Evolutionary conservation across 2,329 filamentous ascomycete genomes (phyloP).

Genomic region (Colletotrichum aenigma): DNA sequence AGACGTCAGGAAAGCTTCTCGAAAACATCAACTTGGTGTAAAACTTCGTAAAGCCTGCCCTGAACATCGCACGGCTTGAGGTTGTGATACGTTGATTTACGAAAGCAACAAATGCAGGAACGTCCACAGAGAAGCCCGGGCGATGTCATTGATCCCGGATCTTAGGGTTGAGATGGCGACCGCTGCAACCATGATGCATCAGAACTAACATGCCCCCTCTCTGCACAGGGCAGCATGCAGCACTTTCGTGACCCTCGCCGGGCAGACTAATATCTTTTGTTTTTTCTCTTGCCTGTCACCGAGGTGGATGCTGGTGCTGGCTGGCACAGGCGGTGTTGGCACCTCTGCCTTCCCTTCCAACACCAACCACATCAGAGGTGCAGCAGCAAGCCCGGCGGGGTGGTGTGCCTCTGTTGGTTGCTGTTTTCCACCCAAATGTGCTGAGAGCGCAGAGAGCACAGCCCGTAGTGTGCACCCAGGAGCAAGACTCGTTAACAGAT

Average conservation of each 20-base stretch:
- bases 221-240: neutral
- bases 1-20: neutral
- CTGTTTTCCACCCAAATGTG: neutral
- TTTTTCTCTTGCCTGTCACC: neutral
- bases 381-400: neutral
- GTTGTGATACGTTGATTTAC: constrained; percentile 14
- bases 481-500: neutral
- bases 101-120: neutral
- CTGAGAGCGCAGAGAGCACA: neutral
- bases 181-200: neutral
- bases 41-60: neutral
- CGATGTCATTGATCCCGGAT: neutral
- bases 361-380: neutral
- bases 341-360: neutral
- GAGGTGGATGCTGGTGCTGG: neutral
- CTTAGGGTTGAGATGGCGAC: neutral
- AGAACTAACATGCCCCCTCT: neutral
- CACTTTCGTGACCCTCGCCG: neutral
- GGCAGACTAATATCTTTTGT: neutral
- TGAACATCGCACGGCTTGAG: neutral
- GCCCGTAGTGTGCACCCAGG: neutral
- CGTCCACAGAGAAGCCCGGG: neutral
- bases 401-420: neutral
- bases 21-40: neutral
- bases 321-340: neutral